phyloP scores from a whole-genome alignment of 2,329 filamentous ascomycete genomes.

The Macroventuria anomochaeta region DNA sequence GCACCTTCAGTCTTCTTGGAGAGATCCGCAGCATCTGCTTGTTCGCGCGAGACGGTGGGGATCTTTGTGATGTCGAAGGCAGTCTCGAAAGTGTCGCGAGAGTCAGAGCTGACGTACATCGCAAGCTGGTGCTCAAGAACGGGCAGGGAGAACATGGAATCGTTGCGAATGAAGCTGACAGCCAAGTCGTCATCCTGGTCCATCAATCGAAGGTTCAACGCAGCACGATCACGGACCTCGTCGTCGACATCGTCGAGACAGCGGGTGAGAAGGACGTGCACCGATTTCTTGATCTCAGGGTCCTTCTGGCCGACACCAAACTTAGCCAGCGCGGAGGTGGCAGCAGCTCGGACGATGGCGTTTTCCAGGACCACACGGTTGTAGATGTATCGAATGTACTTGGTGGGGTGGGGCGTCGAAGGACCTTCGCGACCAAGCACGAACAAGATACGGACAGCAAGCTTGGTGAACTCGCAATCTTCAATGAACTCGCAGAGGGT shows the following conservation, averaged over 20 bases:
- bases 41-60: conserved; percentile 91
- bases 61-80: conserved; percentile 92
- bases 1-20: conserved; percentile 96
- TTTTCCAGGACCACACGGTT: conserved; percentile 98
- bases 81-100: conserved; percentile 80
- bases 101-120: conserved; percentile 93
- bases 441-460: conserved; percentile 93
- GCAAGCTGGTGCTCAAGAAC: conserved; percentile 97
- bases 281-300: conserved; percentile 93
- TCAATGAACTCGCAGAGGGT: conserved; percentile 99
- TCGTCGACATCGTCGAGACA: conserved; percentile 98
- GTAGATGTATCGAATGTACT: conserved; percentile 99
- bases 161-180: conserved; percentile 89
- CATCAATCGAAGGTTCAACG: conserved; percentile 91
- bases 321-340: conserved; percentile 93
- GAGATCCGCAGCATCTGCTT: conserved; percentile 93
- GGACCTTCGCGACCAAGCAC: conserved; percentile 93
- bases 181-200: conserved; percentile 86
- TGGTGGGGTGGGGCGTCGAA: conserved; percentile 92
- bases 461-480: conserved; percentile 98
- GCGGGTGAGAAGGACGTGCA: conserved; percentile 87
- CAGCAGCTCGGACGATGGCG: conserved; percentile 90
- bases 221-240: conserved; percentile 94
- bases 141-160: conserved; percentile 93
- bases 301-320: conserved; percentile 96